Conservation (phyloP, 176 grass and related monocot species). For the Oryza australiensis region DNA sequence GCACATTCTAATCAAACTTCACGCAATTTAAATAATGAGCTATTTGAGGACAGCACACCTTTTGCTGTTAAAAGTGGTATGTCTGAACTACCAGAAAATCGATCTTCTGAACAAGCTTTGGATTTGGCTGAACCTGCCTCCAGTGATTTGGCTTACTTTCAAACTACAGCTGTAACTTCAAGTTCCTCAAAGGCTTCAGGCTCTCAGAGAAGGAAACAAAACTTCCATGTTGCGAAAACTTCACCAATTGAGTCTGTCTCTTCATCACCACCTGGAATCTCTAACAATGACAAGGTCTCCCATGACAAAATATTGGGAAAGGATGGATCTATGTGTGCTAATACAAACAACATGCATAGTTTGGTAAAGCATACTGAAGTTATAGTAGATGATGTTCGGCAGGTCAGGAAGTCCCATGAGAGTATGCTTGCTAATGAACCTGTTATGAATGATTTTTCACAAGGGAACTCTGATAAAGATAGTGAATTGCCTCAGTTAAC, state of each 20-base stretch:
- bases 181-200: conserved; percentile 77
- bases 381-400: conserved; percentile 48
- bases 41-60: conserved; percentile 40
- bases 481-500: conserved; percentile 39
- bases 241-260: conserved; percentile 68
- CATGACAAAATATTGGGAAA: conserved; percentile 56
- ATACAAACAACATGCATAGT: conserved; percentile 28
- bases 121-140: conserved; percentile 40
- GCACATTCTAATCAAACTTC: conserved; percentile 32
- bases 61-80: conserved; percentile 47
- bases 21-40: conserved; percentile 37
- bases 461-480: conserved; percentile 52
- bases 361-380: conserved; percentile 48
- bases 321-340: conserved; percentile 58
- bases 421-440: conserved; percentile 50
- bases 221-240: conserved; percentile 47
- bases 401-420: conserved; percentile 30
- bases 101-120: conserved; percentile 39
- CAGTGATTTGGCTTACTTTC: conserved; percentile 51
- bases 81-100: conserved; percentile 35
- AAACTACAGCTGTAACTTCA: conserved; percentile 57
- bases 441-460: conserved; percentile 41
- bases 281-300: conserved; percentile 54
- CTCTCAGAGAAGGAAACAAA: conserved; percentile 62
- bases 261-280: conserved; percentile 68